A percentile compares a stretch with the other conserved stretches of the same genome.
phyloP scores from a whole-genome alignment of 2,329 filamentous ascomycete genomes.

The Botryotinia globosa region DNA sequence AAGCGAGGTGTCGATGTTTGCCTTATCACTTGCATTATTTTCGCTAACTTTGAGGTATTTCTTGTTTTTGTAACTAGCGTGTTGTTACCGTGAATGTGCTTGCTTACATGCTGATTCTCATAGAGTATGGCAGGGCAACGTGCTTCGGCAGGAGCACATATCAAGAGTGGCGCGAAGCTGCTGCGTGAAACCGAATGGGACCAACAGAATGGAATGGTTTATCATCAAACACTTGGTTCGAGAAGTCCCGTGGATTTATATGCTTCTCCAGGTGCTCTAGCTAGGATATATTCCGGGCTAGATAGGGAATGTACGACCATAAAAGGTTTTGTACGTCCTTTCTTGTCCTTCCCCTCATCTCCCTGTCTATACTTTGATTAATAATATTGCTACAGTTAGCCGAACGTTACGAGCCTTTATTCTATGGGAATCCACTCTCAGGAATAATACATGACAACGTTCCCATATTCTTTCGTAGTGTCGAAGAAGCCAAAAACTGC shows the following conservation, averaged over 20 bases:
- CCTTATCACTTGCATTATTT: constrained; percentile 29
- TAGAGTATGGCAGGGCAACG: constrained; percentile 26
- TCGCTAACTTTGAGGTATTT: constrained; percentile 29
- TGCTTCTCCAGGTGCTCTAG: neutral
- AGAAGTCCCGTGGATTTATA: neutral
- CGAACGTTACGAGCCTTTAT: neutral
- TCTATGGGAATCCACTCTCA: neutral
- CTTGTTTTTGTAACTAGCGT: neutral
- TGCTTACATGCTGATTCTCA: constrained; percentile 15
- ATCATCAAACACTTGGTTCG: neutral
- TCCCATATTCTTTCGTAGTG: neutral
- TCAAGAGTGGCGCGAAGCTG: constrained; percentile 25
- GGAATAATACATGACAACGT: neutral
- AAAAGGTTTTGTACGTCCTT: neutral
- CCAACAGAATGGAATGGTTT: constrained; percentile 11
- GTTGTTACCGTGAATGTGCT: neutral
- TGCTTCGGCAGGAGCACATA: constrained; percentile 20
- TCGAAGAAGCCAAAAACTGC: constrained; percentile 2
- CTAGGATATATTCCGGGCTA: neutral
- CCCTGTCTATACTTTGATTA: neutral
- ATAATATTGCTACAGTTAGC: neutral
- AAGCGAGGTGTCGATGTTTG: constrained; percentile 24
- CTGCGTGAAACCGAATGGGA: constrained; percentile 22
- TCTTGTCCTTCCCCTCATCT: too few relatives aligned
- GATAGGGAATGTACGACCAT: neutral